Evolutionary conservation across 164 flowering plant species (phyloP).

Genomic region (Nelumbo lutea): DNA sequence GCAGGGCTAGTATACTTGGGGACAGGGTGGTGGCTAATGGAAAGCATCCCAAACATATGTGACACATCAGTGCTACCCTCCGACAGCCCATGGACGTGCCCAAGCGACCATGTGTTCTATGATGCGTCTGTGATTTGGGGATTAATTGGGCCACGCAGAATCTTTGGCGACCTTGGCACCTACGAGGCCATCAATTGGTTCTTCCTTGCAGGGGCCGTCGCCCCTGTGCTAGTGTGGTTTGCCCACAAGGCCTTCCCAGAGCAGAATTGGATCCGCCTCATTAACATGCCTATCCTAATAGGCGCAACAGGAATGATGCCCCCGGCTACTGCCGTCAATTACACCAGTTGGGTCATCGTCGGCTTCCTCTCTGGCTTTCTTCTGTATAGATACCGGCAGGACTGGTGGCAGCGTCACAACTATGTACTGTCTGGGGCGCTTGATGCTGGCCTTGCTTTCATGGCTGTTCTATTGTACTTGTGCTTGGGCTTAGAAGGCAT

Average conservation of each 20-base stretch:
- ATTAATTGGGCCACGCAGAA: constrained; percentile 64
- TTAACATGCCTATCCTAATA: constrained; percentile 70
- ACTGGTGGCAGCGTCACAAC: constrained; percentile 69
- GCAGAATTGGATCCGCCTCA: constrained; percentile 69
- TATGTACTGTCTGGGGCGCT: constrained; percentile 76
- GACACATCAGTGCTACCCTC: constrained; percentile 29
- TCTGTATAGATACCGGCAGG: constrained; percentile 48
- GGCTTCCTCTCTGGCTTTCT: constrained; percentile 68
- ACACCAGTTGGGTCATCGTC: constrained; percentile 55
- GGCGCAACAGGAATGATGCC: constrained; percentile 65
- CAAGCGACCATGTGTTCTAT: constrained; percentile 60
- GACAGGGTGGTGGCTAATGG: constrained; percentile 93
- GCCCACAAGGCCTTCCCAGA: constrained; percentile 58
- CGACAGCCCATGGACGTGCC: constrained; percentile 77
- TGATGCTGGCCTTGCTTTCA: constrained; percentile 84
- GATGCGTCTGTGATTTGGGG: constrained; percentile 94
- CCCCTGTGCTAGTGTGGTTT: constrained; percentile 65
- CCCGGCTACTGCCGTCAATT: constrained; percentile 78
- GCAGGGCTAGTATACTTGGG: constrained; percentile 53
- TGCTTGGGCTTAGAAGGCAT: constrained; percentile 47
- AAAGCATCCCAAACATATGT: constrained; percentile 55
- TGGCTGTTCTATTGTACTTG: constrained; percentile 64
- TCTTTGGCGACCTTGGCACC: constrained; percentile 60
- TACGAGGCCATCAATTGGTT: constrained; percentile 66
- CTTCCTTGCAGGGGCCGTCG: constrained; percentile 68